These are phyloP conservation scores for Cardamine occulta DNA, from an alignment of 345 rosid species.

Conservation along the genomic window DNA sequence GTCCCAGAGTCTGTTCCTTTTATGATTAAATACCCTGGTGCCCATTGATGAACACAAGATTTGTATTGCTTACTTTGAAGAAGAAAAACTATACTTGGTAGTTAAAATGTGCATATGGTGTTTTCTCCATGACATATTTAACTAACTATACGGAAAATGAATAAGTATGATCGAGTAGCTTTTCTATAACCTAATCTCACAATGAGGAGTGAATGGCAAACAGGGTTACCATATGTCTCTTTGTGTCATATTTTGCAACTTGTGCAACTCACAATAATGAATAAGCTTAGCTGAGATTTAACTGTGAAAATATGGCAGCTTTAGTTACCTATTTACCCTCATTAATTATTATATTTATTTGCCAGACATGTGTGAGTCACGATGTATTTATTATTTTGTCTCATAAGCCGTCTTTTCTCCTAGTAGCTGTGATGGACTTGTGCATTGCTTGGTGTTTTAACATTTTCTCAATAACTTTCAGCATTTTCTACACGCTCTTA, in stretches of 20 bases:
- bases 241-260: not conserved
- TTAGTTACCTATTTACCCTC: conserved; percentile 12
- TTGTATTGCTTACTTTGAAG: not conserved
- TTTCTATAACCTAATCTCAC: conserved; percentile 1
- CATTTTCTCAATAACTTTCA: conserved; percentile 50
- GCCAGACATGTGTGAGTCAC: not conserved
- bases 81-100: not conserved
- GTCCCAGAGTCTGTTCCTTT: conserved; percentile 11
- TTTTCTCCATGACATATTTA: not conserved
- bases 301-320: conserved; percentile 3
- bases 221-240: not conserved
- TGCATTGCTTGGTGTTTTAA: conserved; percentile 33
- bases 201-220: conserved; percentile 5
- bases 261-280: conserved; percentile 8
- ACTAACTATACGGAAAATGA: not conserved
- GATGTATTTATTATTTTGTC: conserved; percentile 7
- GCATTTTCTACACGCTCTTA: conserved; percentile 89
- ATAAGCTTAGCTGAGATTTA: not conserved
- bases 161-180: conserved; percentile 1
- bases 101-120: conserved; percentile 8
- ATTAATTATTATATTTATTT: not conserved
- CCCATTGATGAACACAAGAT: not conserved
- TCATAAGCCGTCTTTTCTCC: not conserved
- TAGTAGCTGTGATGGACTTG: conserved; percentile 8
- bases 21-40: not conserved